Evolutionary conservation across 1,284 basidiomycete genomes (phyloP).

Genomic region (Porodaedalea pini): DNA sequence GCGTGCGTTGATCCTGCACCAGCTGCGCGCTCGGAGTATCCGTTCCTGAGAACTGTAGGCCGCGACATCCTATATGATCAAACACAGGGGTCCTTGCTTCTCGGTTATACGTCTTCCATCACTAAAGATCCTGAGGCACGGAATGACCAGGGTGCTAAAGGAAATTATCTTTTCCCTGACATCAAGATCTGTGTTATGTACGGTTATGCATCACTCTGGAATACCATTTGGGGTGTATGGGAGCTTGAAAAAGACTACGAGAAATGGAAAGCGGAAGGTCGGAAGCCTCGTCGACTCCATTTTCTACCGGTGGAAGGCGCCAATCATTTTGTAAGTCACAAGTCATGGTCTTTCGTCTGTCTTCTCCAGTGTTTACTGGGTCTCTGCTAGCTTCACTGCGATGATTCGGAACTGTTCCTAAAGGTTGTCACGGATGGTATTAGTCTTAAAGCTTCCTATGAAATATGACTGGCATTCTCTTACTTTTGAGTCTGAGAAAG

Average conservation of each 20-base stretch:
- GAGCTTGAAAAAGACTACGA: conserved; percentile 22
- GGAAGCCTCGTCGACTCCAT: conserved; percentile 18
- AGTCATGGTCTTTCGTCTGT: background rate
- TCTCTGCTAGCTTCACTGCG: conserved; percentile 10
- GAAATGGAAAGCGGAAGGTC: conserved; percentile 16
- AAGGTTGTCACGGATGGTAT: conserved; percentile 5
- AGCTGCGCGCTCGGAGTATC: conserved; percentile 7
- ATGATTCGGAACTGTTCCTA: conserved; percentile 15
- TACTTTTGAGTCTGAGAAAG: too few relatives aligned
- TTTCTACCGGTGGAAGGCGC: conserved; percentile 24
- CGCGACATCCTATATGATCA: conserved; percentile 3
- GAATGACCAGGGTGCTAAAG: background rate
- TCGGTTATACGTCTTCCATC: background rate
- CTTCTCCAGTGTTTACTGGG: background rate
- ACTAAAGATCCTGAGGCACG: background rate
- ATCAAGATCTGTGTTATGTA: conserved; percentile 10
- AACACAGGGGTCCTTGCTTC: background rate
- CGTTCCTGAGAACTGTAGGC: conserved; percentile 1
- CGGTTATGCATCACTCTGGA: conserved; percentile 20
- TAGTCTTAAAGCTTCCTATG: too few relatives aligned
- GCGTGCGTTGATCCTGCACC: conserved; percentile 14
- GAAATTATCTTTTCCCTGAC: background rate
- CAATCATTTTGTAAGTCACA: conserved; percentile 28
- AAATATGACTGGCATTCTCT: too few relatives aligned
- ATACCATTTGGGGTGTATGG: conserved; percentile 23